Base-by-base conservation (phyloP, 2,329 filamentous ascomycete genomes). In the Dryadomyces quercivorus region DNA sequence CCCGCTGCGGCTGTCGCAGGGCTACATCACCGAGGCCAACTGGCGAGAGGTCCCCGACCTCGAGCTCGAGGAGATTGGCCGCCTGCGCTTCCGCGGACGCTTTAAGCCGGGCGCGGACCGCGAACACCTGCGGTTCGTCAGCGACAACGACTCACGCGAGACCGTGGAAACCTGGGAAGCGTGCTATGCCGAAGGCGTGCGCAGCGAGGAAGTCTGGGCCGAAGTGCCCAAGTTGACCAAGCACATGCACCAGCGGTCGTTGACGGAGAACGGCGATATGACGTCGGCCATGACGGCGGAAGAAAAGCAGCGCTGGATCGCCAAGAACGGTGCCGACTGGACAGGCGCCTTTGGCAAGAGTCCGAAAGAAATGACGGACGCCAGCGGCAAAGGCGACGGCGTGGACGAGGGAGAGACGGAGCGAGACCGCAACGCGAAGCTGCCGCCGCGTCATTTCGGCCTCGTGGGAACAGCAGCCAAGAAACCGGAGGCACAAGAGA, bases 121-220 rank as follows among this genome's bases (percentile, higher is more conserved):
- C 53, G 86, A 88, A 18, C 93, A 97, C 65, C 78, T 88, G 60
- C 76, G 75, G 1, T 96, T 95, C 61, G 84, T 95, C 21, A 80
- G 82, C 50, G 88, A 94, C 67, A 95, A 95, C 63, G 84, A 95
- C 65, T 85, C 86, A 1, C 84, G 92, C 36, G 93, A 97, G 72
- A 96, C 91, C 0, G 95, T 88, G 59, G 92, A 97, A 70, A 87
- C 86, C 0, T 97, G 91, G 89, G 90, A 96, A 67, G 88, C 90
- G 0, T 96, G 92, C 66, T 81, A 86, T 44, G 82, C 89, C 0
- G 91, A 97, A 67, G 92, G 92, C 13, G 88, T 95, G 0, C 82
- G 93, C 2, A 70, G 75, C 15, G 78, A 83, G 54, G 77, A 81
- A 31, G 88, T 96, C 1, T 72, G 78, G 10, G 77, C 82, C 22